Evolutionary conservation across 2,329 filamentous ascomycete genomes (phyloP), one percentile per base, ranked within the genome.

Genomic region (Coniochaeta sp.): DNA sequence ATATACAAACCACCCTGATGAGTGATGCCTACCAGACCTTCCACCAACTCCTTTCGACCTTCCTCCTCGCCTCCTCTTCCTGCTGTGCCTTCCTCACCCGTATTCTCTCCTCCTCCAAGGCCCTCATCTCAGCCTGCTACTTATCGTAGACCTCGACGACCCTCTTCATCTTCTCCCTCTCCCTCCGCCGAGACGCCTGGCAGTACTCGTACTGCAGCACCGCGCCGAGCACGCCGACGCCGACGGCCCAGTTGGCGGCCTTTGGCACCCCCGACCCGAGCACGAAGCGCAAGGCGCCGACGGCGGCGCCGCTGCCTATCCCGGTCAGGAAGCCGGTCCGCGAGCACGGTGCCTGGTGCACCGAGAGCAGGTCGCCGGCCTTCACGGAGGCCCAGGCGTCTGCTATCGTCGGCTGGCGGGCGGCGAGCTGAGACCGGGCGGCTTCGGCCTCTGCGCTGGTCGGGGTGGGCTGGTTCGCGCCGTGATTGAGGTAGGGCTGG

Each of bases 201-300:
- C 93, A 98, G 69, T 89, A 91, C 74, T 97, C 91, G 75, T 92
- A 95, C 57, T 88, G 88, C 32, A 82, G 81, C 55, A 89, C 78
- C n/a, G 89, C 87, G 7, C 83, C 83, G 22, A 89, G 71, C 26
- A 88, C 79, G 72, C 95, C 96, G 38, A 85, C 81, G 7, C 87
- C 90, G 6, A 95, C 91, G 0, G 91, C 92, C 89, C 90, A 96
- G 69, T 96, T 96, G 38, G 89, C 87, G 1, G 90, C 85, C 68
- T 83, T 85, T 60, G 81, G 82, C 62, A 91, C 75, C 19, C 81
- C 80, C 47, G 82, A 85, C 76, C 89, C 86, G 65, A 91, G 75
- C 24, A 97, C 79, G 67, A 87, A 89, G 64, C 89, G 84, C 59
- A 93, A 68, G 61, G 87, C 88, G 59, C 93, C 93, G 34, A 91